Conservation (phyloP, 2,329 filamentous ascomycete genomes). For the Sporothrix schenckii region DNA sequence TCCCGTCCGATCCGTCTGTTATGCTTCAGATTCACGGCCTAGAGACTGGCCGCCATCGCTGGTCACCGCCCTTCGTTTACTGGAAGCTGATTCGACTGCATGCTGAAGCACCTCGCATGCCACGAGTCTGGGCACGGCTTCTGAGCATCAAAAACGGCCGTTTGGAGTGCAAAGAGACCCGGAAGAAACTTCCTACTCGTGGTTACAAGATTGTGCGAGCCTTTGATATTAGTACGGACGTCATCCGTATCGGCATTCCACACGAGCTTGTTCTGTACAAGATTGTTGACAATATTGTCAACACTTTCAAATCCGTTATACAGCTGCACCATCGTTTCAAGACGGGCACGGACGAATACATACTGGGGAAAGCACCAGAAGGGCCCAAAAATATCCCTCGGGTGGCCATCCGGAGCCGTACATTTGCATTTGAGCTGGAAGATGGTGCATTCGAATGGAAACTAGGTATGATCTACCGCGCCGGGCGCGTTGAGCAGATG, state of each 20-base stretch:
- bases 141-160: conserved; percentile 80
- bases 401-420: conserved; percentile 78
- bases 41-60: conserved; percentile 82
- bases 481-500: conserved; percentile 84
- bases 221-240: conserved; percentile 81
- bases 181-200: conserved; percentile 62
- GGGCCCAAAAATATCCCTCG: conserved; percentile 84
- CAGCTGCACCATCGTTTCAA: conserved; percentile 93
- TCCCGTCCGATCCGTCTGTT: conserved; percentile 86
- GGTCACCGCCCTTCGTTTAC: conserved; percentile 79
- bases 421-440: conserved; percentile 87
- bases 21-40: conserved; percentile 87
- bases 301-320: conserved; percentile 80
- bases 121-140: conserved; percentile 81
- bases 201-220: conserved; percentile 72
- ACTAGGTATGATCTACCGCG: conserved; percentile 87
- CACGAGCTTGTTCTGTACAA: conserved; percentile 88
- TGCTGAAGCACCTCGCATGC: conserved; percentile 82
- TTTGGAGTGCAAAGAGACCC: conserved; percentile 77
- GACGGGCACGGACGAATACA: conserved; percentile 84
- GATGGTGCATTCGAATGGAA: conserved; percentile 99
- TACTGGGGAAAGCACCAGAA: conserved; percentile 82
- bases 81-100: conserved; percentile 82
- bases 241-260: conserved; percentile 83
- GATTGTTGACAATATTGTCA: conserved; percentile 91